These are phyloP conservation scores for Microcyclospora tardicrescens DNA, from an alignment of 2,329 filamentous ascomycete genomes.

Conservation along the genomic window DNA sequence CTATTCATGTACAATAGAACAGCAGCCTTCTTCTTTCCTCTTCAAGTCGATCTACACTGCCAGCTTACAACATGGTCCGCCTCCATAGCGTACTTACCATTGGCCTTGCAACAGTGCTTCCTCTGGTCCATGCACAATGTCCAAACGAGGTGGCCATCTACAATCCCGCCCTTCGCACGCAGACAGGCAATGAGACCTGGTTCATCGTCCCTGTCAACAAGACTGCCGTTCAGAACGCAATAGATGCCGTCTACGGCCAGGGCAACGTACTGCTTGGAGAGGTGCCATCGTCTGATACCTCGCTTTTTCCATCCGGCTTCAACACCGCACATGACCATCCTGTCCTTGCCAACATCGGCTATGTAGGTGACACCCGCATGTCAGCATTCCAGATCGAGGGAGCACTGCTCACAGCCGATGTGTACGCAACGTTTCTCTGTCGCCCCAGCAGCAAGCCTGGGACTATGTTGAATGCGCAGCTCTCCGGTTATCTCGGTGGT, in stretches of 20 bases:
- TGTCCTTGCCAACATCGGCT: conserved; percentile 6
- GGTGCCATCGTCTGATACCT: conserved; percentile 6
- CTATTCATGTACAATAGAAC: no score
- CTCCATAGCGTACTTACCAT: no score
- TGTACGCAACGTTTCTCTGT: conserved; percentile 10
- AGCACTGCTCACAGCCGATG: conserved; percentile 2
- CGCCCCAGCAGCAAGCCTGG: conserved; percentile 1
- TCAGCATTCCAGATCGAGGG: conserved; percentile 13
- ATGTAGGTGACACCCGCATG: conserved; percentile 12
- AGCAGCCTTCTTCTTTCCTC: no score
- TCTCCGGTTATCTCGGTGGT: conserved; percentile 10
- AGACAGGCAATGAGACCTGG: conserved; percentile 10
- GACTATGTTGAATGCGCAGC: conserved; percentile 6
- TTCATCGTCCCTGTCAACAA: conserved; percentile 12
- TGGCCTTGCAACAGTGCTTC: no score
- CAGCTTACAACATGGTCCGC: no score
- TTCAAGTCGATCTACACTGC: no score
- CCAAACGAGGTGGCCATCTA: conserved; percentile 11
- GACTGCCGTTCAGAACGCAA: conserved; percentile 8
- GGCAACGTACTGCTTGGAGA: conserved; percentile 6
- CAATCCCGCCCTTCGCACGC: conserved; percentile 10
- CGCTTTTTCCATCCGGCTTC: conserved; percentile 12
- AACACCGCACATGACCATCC: conserved; percentile 9
- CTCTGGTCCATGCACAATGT: conserved; percentile 8
- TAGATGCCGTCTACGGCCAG: conserved; percentile 7